phyloP scores from a whole-genome alignment of 495 filamentous ascomycete species.

The Beverwykella pulmonaria region DNA sequence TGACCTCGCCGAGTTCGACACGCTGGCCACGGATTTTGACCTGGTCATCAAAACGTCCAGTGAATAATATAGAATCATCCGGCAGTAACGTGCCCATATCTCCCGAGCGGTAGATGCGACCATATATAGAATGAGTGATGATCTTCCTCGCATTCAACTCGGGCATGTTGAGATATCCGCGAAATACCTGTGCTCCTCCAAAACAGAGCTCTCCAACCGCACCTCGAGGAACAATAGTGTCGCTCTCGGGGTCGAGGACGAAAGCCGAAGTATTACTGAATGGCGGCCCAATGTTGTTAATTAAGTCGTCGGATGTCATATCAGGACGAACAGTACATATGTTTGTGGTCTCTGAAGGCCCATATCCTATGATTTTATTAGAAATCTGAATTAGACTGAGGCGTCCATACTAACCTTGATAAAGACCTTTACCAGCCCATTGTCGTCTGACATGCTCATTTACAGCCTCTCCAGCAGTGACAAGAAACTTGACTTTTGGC shows the following conservation, averaged over 20 bases:
- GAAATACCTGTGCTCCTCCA: slow-evolving; percentile 74
- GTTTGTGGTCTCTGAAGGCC: slow-evolving; percentile 72
- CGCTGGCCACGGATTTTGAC: slow-evolving; percentile 81
- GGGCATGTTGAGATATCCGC: slow-evolving; percentile 67
- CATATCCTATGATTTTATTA: slow-evolving; percentile 51
- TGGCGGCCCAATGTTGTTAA: slow-evolving; percentile 65
- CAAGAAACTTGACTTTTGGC: slow-evolving; percentile 66
- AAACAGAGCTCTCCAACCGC: slow-evolving; percentile 78
- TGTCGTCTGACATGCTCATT: slow-evolving; percentile 63
- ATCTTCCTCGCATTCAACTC: slow-evolving; percentile 62
- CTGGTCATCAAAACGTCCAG: slow-evolving; percentile 77
- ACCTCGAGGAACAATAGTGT: slow-evolving; percentile 60
- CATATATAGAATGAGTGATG: slow-evolving; percentile 64
- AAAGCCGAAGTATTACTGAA: slow-evolving; percentile 73
- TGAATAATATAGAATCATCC: slow-evolving; percentile 69
- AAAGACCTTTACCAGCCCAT: slow-evolving; percentile 69
- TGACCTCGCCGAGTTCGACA: slow-evolving; percentile 79
- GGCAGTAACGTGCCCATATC: slow-evolving; percentile 72
- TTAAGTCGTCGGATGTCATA: slow-evolving; percentile 49
- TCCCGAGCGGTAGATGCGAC: slow-evolving; percentile 70
- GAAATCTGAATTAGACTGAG: slow-evolving; percentile 41
- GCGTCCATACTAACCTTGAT: slow-evolving; percentile 55
- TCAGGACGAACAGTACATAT: slow-evolving; percentile 66
- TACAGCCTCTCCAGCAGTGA: slow-evolving; percentile 71
- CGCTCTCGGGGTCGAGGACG: slow-evolving; percentile 51